Evolutionary conservation across 768 basidiomycete species (phyloP).

Genomic region (Suillus lakei): DNA sequence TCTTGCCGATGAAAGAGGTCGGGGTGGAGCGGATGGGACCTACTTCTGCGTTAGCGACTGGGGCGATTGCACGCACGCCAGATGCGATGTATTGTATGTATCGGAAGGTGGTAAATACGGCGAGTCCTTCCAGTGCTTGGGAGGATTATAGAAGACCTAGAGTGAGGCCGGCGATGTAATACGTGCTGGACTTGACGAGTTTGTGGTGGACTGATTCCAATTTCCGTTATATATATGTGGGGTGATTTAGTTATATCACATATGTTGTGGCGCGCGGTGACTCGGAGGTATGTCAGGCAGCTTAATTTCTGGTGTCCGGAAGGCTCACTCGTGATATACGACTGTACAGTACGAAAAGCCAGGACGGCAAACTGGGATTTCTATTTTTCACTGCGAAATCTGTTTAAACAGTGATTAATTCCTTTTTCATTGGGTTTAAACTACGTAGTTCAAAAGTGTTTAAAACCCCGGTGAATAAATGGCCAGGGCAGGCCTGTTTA

Average conservation of each 20-base stretch:
- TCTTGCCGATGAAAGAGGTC: constrained; percentile 27
- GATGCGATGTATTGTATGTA: constrained; percentile 25
- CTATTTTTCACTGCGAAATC: no score
- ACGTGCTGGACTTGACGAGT: background rate
- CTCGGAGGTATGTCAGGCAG: background rate
- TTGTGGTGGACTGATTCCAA: background rate
- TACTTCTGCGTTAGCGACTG: constrained; percentile 15
- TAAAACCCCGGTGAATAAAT: no score
- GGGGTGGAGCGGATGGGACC: constrained; percentile 20
- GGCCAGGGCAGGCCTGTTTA: no score
- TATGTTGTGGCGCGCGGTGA: background rate
- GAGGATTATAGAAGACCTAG: constrained; percentile 3
- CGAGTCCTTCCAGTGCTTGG: constrained; percentile 29
- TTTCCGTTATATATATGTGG: background rate
- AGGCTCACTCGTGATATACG: no score
- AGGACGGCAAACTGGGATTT: no score
- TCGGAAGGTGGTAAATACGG: constrained; percentile 28
- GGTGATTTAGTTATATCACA: background rate
- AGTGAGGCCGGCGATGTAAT: constrained; percentile 32
- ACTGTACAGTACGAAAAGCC: no score
- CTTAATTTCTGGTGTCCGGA: background rate
- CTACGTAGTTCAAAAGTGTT: no score
- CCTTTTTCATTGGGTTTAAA: no score
- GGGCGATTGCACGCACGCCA: constrained; percentile 4
- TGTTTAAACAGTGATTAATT: no score